Conservation (phyloP, 116 monocot species). For the Iris pallida region DNA sequence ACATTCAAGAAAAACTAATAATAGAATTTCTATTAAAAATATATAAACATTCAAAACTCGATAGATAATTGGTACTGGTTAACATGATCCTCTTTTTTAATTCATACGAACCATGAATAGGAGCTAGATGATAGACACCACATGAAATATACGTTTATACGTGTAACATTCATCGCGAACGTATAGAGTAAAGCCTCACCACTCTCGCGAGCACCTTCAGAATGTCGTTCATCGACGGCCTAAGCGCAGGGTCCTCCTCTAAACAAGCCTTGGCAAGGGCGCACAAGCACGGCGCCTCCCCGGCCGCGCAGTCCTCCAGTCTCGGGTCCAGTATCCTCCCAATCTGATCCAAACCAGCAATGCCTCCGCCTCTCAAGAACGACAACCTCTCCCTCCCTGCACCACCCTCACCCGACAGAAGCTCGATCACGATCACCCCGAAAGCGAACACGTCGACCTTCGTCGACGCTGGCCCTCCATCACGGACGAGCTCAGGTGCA, state of each 20-base stretch:
- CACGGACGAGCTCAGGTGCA: slow-evolving; percentile 34
- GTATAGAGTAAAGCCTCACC: neutral
- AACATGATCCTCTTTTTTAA: too few species aligned
- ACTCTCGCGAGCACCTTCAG: slow-evolving; percentile 11
- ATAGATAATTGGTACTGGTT: too few species aligned
- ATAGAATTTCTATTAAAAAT: too few species aligned
- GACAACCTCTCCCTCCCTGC: slow-evolving; percentile 6
- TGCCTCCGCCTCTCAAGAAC: slow-evolving; percentile 45
- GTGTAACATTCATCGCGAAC: too few species aligned
- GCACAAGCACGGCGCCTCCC: slow-evolving; percentile 55
- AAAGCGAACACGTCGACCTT: slow-evolving; percentile 48
- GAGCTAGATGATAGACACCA: too few species aligned
- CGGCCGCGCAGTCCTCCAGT: slow-evolving; percentile 52
- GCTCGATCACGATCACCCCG: slow-evolving; percentile 41
- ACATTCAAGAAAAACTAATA: too few species aligned
- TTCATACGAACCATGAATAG: too few species aligned
- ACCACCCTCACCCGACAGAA: slow-evolving; percentile 22
- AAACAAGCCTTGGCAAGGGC: slow-evolving; percentile 72
- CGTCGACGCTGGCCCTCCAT: slow-evolving; percentile 22
- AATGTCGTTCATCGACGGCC: slow-evolving; percentile 45
- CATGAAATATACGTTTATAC: too few species aligned
- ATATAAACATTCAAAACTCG: too few species aligned
- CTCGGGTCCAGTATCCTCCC: slow-evolving; percentile 47
- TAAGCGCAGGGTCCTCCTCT: slow-evolving; percentile 25
- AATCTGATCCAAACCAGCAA: slow-evolving; percentile 39